Base-by-base conservation (phyloP, 768 basidiomycete genomes). In the Calocybe cyanea region DNA sequence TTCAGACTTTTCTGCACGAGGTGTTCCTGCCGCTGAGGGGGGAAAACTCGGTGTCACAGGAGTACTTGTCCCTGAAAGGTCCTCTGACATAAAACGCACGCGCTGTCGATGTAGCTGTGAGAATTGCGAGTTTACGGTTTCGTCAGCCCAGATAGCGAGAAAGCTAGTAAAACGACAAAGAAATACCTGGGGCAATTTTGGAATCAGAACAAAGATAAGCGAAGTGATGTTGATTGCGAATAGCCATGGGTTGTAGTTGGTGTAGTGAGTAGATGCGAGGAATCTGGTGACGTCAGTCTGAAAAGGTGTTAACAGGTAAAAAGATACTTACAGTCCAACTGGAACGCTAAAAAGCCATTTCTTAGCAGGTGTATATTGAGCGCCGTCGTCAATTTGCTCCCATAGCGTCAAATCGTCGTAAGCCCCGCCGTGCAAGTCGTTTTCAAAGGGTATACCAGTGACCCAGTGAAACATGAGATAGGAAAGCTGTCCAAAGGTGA, bases 391-490 rank as follows among this genome's bases (percentile, higher is more conserved):
- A 40, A 99, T 99, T 74, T 99, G 96, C 62, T 99, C 96, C 96
- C 96, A 99, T 23, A 99, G 72, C 0, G 96, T 98, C 38, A 98
- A 77, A 57, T 97, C 92, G 63, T 98, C 96, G 67, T 95, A 99
- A 10, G 92, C 96, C 18, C 96, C 96, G 9, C 85, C 86, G 56
- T 91, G 87, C 35, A 86, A 70, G 49, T 88, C 83, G 46, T 81
- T 84, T 57, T 92, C 86, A 64, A 98, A 98, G 7, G 95, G 95
- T 34, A 95, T 92, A 43, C 95, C 95, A 7, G 93, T 97, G 40
- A 93, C 92, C 78, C 90, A 92, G 62, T 98, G 95, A 73, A 98
- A 98, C 89, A 98, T 94, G 51, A 97, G 76, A 69, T 95, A 98
- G 9, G 93, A 91, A n/a, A 92, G 62, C 94, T 95, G 57, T 18